A percentile compares a stretch with the other conserved stretches of the same genome.
phyloP scores from a whole-genome alignment of 2,329 filamentous ascomycete species.

The Phialocephala subalpina region DNA sequence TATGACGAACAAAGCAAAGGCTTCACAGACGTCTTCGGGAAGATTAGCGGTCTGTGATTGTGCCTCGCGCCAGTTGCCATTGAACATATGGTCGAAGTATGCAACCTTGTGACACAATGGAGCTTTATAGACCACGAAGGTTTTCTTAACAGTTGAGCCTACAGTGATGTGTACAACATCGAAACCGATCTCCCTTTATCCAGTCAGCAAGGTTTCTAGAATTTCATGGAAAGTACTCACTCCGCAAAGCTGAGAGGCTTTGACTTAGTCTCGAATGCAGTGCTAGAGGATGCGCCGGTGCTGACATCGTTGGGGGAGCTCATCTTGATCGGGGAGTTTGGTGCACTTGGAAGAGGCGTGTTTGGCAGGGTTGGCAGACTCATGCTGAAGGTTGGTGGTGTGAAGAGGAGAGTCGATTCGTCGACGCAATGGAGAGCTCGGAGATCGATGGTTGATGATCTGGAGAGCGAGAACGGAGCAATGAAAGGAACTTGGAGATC shows the following conservation, averaged over 20 bases:
- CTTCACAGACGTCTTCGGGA: slow-evolving; percentile 1
- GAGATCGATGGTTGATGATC: too few species aligned
- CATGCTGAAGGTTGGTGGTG: too few species aligned
- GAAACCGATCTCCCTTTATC: neutral
- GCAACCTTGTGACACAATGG: slow-evolving; percentile 5
- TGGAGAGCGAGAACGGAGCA: too few species aligned
- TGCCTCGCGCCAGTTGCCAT: slow-evolving; percentile 1
- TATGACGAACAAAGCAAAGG: slow-evolving; percentile 8
- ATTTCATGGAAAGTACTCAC: neutral
- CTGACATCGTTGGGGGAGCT: neutral
- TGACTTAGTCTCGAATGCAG: neutral
- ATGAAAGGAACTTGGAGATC: too few species aligned
- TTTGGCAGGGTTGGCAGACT: too few species aligned
- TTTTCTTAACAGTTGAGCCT: neutral
- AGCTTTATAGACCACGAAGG: slow-evolving; percentile 8
- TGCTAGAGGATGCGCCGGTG: neutral
- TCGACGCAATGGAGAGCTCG: too few species aligned
- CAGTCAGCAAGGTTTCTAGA: neutral
- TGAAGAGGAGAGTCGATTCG: too few species aligned
- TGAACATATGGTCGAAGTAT: slow-evolving; percentile 16
- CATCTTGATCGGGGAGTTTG: neutral
- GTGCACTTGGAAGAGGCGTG: too few species aligned
- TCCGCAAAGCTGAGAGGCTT: neutral
- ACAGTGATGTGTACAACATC: slow-evolving; percentile 10
- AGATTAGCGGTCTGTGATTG: neutral